phyloP scores from a whole-genome alignment of 2,329 filamentous ascomycete genomes.

The Dactylellina cionopaga region DNA sequence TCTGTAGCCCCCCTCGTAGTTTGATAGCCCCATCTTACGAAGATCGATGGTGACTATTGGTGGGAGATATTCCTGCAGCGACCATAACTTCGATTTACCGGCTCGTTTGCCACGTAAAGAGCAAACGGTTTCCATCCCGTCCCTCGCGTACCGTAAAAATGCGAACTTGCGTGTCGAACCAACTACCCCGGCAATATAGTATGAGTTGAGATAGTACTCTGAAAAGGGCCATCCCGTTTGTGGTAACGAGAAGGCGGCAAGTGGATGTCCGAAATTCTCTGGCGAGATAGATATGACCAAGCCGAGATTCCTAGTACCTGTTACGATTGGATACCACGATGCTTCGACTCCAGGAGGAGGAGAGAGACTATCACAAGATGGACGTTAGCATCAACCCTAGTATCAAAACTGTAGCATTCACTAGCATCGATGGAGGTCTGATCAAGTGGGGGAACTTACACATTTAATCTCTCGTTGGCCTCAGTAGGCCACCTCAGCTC shows the following conservation, averaged over 20 bases:
- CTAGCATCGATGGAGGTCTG: too few species aligned
- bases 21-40: not conserved
- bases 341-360: not conserved
- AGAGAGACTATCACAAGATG: too few species aligned
- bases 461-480: not conserved
- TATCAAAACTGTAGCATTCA: too few species aligned
- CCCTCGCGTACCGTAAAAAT: slow-evolving; percentile 27
- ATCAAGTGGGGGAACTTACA: not conserved
- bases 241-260: slow-evolving; percentile 23
- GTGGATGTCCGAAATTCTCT: slow-evolving; percentile 20
- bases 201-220: slow-evolving; percentile 25
- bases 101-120: not conserved
- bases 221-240: not conserved
- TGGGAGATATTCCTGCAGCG: slow-evolving; percentile 24
- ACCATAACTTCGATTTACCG: not conserved
- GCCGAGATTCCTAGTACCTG: slow-evolving; percentile 9
- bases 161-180: not conserved
- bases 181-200: slow-evolving; percentile 19
- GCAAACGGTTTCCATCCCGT: slow-evolving; percentile 34
- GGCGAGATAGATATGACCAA: slow-evolving; percentile 21
- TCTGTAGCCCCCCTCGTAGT: not conserved
- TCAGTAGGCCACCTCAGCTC: slow-evolving; percentile 10
- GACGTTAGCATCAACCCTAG: too few species aligned
- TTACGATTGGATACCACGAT: slow-evolving; percentile 15
- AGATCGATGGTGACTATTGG: slow-evolving; percentile 4